Evolutionary conservation across 228 moss, liverwort and hornwort species (phyloP), one percentile per base, ranked within the genome.

Genomic region (Sphagnum fallax): DNA sequence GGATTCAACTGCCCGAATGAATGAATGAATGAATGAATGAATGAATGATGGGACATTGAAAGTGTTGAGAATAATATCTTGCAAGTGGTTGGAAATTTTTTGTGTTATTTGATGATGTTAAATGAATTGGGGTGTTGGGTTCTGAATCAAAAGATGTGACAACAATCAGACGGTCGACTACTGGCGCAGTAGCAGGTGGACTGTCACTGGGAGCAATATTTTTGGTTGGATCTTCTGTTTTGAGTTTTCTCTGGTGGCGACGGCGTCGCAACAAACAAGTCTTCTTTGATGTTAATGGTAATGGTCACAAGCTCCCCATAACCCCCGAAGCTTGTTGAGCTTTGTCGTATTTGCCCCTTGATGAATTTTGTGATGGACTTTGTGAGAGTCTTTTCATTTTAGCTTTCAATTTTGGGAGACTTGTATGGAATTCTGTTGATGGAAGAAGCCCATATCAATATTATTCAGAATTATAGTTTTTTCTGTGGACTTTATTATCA

Each of bases 211-310:
- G 81, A n/a, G 78, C 78, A 47, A 67, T 77, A 6, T 53, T 82
- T 15, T 66, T 82, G 18, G 77, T 82, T 47, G 71, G 73, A 51
- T 82, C 81, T 16, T 52, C 77, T 16, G 71, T 77, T 48, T 77
- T 74, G 60, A 77, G 81, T 12, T 69, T 82, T 18, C 77, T 74
- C 53, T 82, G 81, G 78, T 82, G 81, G 81, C 68, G 65, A 52
- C 74, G 81, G 13, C 78, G 77, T 60, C 68, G 52, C 50, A 67
- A 69, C 49, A 72, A 75, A 61, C 81, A 78, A 70, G 14, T 67
- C 47, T 82, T 82, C 61, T 82, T 82, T 52, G 81, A 82, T 67
- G 81, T 82, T 8, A 55, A 82, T 57, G 81, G 77, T 81, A 76
- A 16, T 16, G 16, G 16, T 64, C 15, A 64, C 16, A 16, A 11